These are phyloP conservation scores for Mycena epipterygia DNA, from an alignment of 768 basidiomycete species.

Conservation along the genomic window DNA sequence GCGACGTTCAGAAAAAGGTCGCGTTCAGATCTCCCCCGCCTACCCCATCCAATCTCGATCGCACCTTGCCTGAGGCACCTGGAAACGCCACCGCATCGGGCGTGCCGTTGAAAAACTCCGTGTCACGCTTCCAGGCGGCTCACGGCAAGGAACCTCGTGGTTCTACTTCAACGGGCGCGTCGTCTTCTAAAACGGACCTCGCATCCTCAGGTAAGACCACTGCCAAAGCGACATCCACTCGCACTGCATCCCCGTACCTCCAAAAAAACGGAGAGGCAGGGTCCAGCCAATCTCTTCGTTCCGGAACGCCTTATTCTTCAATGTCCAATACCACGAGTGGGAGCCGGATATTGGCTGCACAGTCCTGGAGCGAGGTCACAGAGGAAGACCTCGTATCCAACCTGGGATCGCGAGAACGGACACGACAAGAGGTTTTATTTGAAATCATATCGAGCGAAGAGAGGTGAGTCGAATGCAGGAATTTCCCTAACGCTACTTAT, in stretches of 20 bases:
- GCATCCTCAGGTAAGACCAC: conserved; percentile 51
- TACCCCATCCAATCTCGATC: conserved; percentile 71
- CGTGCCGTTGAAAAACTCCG: conserved; percentile 70
- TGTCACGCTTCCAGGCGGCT: conserved; percentile 83
- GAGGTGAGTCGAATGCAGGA: conserved; percentile 64
- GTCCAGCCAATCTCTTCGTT: conserved; percentile 80
- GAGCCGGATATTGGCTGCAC: conserved; percentile 80
- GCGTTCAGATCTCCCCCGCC: conserved; percentile 89
- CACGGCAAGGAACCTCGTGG: conserved; percentile 80
- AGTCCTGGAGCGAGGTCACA: conserved; percentile 94
- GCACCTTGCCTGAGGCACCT: conserved; percentile 64
- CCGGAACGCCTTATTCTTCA: conserved; percentile 85
- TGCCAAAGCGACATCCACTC: conserved; percentile 70
- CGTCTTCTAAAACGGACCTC: conserved; percentile 76
- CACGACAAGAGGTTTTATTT: conserved; percentile 95
- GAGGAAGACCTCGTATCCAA: conserved; percentile 95
- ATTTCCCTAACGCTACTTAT: conserved; percentile 23
- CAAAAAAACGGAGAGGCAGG: conserved; percentile 61
- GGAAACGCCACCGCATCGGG: conserved; percentile 46
- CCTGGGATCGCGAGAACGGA: conserved; percentile 93
- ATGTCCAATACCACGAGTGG: conserved; percentile 74
- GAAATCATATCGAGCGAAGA: conserved; percentile 98
- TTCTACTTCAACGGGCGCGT: conserved; percentile 74
- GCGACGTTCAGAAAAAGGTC: conserved; percentile 85
- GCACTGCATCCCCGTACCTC: conserved; percentile 73